These are phyloP conservation scores for Paecilomyces sp. DNA, from an alignment of 2,329 filamentous ascomycete species.

Conservation along the genomic window DNA sequence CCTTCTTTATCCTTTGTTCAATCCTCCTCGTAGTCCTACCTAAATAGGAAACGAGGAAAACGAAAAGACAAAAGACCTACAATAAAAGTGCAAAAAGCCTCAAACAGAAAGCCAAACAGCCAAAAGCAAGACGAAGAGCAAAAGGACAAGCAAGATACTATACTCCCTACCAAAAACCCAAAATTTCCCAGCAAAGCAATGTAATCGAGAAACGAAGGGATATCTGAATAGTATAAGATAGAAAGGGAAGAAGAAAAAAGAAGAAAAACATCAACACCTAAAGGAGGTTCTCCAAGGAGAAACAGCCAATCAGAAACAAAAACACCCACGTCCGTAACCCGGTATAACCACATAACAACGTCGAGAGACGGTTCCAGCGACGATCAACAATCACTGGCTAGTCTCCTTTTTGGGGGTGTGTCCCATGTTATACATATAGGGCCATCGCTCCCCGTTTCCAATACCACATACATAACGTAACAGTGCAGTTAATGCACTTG, in stretches of 20 bases:
- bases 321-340: neutral
- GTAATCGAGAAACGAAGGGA: slow-evolving; percentile 14
- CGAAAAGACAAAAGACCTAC: too few species aligned
- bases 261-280: slow-evolving; percentile 8
- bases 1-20: too few species aligned
- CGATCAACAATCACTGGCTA: neutral
- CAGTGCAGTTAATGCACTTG: neutral
- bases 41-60: too few species aligned
- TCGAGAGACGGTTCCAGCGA: neutral
- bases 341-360: neutral
- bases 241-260: slow-evolving; percentile 4
- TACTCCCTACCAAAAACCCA: neutral
- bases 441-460: neutral
- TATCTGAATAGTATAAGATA: slow-evolving; percentile 9
- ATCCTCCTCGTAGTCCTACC: too few species aligned
- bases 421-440: neutral
- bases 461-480: neutral
- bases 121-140: neutral
- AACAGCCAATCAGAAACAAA: neutral
- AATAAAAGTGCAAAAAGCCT: too few species aligned
- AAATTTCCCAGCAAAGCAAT: slow-evolving; percentile 1
- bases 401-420: neutral
- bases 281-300: slow-evolving; percentile 1
- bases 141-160: slow-evolving; percentile 5
- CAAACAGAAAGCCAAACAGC: neutral